Conservation (phyloP, 2,329 filamentous ascomycete species). For the Exophiala viscosa region DNA sequence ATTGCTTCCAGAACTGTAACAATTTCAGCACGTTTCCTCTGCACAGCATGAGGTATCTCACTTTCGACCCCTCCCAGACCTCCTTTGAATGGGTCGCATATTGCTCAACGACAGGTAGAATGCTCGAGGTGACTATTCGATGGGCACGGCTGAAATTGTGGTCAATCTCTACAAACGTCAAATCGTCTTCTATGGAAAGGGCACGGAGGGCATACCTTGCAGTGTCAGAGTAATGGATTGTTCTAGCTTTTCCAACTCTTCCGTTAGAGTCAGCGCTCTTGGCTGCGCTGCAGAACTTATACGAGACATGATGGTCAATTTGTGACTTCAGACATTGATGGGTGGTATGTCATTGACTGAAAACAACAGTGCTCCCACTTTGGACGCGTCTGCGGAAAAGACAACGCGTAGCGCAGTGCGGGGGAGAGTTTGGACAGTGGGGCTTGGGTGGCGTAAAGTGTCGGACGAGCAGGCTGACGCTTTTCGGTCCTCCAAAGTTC, state of each 20-base stretch:
- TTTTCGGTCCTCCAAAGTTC: conserved; percentile 1
- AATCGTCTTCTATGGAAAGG: neutral
- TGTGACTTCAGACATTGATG: neutral
- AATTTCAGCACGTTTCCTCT: neutral
- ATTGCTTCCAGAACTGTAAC: conserved; percentile 94
- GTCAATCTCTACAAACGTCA: conserved; percentile 72
- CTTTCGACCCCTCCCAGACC: conserved; percentile 96
- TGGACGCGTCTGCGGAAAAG: neutral
- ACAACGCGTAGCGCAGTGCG: neutral
- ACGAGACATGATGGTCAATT: conserved; percentile 19
- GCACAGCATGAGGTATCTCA: conserved; percentile 34
- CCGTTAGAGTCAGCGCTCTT: conserved; percentile 72
- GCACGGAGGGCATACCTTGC: conserved; percentile 60
- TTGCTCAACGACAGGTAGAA: conserved; percentile 88
- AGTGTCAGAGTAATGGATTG: conserved; percentile 95
- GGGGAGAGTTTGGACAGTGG: neutral
- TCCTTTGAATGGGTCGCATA: conserved; percentile 90
- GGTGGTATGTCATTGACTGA: too few species aligned
- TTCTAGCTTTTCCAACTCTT: conserved; percentile 92
- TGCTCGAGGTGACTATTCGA: conserved; percentile 89
- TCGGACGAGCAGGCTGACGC: conserved; percentile 19
- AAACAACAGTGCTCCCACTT: too few species aligned
- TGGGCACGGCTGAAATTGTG: conserved; percentile 97
- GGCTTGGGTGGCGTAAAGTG: conserved; percentile 15
- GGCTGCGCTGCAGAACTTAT: conserved; percentile 15